phyloP scores from a whole-genome alignment of 768 basidiomycete genomes.

The Amanita pseudoporphyria region DNA sequence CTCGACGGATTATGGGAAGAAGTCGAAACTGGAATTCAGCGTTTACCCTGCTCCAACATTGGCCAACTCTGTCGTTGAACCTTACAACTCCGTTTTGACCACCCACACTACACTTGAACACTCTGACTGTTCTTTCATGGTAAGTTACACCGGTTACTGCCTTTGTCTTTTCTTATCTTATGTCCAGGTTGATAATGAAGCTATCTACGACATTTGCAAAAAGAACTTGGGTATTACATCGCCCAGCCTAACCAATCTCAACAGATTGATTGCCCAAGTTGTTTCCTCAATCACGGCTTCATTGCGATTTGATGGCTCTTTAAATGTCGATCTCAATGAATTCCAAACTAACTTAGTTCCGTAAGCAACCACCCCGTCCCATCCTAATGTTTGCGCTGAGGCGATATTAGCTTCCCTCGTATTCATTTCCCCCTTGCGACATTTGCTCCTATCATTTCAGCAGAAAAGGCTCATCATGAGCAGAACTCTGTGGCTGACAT shows the following conservation, averaged over 20 bases:
- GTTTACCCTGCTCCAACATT: slow-evolving; percentile 94
- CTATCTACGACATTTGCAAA: slow-evolving; percentile 99
- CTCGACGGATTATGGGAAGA: slow-evolving; percentile 98
- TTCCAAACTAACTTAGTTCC: slow-evolving; percentile 99
- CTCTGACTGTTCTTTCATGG: slow-evolving; percentile 99
- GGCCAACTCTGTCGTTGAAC: slow-evolving; percentile 96
- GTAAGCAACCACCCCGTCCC: slow-evolving; percentile 35
- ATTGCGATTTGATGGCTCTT: slow-evolving; percentile 91
- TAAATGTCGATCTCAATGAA: slow-evolving; percentile 96
- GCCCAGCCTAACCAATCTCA: slow-evolving; percentile 90
- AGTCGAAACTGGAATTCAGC: slow-evolving; percentile 97
- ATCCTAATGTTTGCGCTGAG: slow-evolving; percentile 7
- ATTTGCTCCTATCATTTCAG: slow-evolving; percentile 91
- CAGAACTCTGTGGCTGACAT: slow-evolving; percentile 97
- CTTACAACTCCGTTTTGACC: slow-evolving; percentile 96
- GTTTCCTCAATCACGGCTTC: slow-evolving; percentile 98
- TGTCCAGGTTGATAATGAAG: slow-evolving; percentile 90
- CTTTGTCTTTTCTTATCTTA: not conserved
- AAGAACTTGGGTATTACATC: slow-evolving; percentile 77
- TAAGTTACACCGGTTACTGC: slow-evolving; percentile 17
- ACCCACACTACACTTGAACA: slow-evolving; percentile 99
- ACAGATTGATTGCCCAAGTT: slow-evolving; percentile 95
- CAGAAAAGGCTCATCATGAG: slow-evolving; percentile 92
- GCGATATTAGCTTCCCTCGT: slow-evolving; percentile 72
- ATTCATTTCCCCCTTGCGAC: slow-evolving; percentile 98